Evolutionary conservation across 441 rosid genomes (phyloP).

Genomic region (Populus tomentosa): DNA sequence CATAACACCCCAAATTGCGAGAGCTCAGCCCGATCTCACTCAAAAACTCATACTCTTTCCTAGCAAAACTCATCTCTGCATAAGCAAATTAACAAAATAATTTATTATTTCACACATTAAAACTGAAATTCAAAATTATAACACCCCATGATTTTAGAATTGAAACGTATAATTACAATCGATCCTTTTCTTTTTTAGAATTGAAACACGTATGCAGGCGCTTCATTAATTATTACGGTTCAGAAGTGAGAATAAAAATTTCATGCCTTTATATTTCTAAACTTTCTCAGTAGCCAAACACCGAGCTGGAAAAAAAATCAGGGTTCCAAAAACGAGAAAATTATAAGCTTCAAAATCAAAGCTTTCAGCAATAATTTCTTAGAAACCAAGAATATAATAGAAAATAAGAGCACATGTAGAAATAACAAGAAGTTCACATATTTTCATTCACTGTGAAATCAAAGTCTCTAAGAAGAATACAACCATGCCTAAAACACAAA

Average conservation of each 20-base stretch:
- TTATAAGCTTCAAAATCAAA: neutral
- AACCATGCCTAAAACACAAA: neutral
- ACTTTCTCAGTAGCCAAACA: neutral
- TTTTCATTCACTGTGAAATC: neutral
- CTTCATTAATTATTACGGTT: neutral
- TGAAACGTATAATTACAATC: neutral
- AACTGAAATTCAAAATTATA: neutral
- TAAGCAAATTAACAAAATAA: neutral
- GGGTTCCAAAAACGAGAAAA: neutral
- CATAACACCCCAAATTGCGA: constrained; percentile 63
- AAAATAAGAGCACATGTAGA: neutral
- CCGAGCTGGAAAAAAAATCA: neutral
- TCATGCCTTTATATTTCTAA: neutral
- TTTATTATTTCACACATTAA: neutral
- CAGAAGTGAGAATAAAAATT: neutral
- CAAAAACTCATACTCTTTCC: constrained; percentile 61
- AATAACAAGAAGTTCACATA: neutral
- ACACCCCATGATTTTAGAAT: neutral
- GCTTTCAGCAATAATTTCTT: neutral
- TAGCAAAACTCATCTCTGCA: constrained; percentile 59
- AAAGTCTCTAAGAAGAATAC: neutral
- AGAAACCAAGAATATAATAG: neutral
- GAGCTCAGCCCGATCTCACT: constrained; percentile 71
- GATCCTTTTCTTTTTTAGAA: neutral
- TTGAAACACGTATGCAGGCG: neutral